Evolutionary conservation across 208 protist species (phyloP).

Genomic region (Kentomonas sorsogonicus): DNA sequence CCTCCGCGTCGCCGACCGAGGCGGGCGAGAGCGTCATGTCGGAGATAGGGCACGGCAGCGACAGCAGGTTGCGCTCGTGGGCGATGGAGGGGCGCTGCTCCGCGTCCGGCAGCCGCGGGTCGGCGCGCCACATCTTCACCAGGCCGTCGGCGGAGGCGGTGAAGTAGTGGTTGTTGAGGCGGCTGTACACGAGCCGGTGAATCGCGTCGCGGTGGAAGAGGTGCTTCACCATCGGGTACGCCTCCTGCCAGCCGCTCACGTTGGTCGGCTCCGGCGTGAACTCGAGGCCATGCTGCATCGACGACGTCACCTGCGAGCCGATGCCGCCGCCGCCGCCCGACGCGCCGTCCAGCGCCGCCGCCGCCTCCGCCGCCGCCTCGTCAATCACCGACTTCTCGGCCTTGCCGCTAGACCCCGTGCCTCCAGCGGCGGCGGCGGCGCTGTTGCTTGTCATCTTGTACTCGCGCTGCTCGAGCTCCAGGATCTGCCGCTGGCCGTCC

Average conservation of each 20-base stretch:
- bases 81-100: slow-evolving; percentile 43
- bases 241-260: slow-evolving; percentile 47
- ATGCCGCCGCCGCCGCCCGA: not conserved
- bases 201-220: slow-evolving; percentile 77
- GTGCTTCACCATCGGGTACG: slow-evolving; percentile 64
- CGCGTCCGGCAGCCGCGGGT: slow-evolving; percentile 43
- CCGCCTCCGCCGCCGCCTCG: not conserved
- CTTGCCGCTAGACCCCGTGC: too few species aligned
- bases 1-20: slow-evolving; percentile 67
- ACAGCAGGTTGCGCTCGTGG: slow-evolving; percentile 70
- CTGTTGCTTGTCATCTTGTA: too few species aligned
- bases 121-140: slow-evolving; percentile 79
- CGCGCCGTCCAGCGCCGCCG: not conserved
- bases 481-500: slow-evolving; percentile 19
- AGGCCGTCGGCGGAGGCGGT: slow-evolving; percentile 68
- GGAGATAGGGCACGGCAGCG: slow-evolving; percentile 53
- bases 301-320: not conserved
- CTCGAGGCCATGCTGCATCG: slow-evolving; percentile 16
- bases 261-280: slow-evolving; percentile 46
- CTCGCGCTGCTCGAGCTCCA: not conserved
- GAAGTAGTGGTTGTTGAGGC: slow-evolving; percentile 52
- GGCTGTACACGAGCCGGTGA: slow-evolving; percentile 46
- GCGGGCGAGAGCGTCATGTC: slow-evolving; percentile 43
- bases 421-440: too few species aligned
- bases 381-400: slow-evolving; percentile 7